A percentile compares a stretch with the other conserved stretches of the same genome.
These are phyloP conservation scores for Solanum neorickii DNA, from an alignment of 257 asterid species.

Conservation along the genomic window DNA sequence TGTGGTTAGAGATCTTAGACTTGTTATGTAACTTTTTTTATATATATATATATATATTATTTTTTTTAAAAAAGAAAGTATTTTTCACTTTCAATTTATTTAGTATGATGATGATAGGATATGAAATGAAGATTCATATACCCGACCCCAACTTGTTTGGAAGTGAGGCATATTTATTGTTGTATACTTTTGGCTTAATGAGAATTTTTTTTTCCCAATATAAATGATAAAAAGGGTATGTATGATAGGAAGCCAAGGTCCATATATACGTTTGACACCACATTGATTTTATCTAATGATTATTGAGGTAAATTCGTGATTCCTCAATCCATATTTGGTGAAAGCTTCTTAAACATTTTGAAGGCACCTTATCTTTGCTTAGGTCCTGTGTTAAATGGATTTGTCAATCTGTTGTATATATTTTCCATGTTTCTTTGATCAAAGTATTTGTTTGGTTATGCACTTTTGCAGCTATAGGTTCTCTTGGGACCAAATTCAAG, in stretches of 20 bases:
- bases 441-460: neutral
- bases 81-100: neutral
- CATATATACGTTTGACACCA: neutral
- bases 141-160: neutral
- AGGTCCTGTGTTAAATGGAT: neutral
- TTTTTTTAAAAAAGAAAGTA: neutral
- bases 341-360: neutral
- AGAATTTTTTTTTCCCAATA: neutral
- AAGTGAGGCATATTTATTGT: neutral
- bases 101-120: neutral
- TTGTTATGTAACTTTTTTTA: neutral
- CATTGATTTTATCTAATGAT: neutral
- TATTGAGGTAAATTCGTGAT: neutral
- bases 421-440: neutral
- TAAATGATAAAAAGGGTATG: neutral
- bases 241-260: neutral
- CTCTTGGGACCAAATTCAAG: constrained; percentile 88
- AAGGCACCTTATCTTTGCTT: neutral
- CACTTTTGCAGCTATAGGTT: constrained; percentile 55
- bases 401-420: neutral
- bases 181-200: neutral
- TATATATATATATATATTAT: neutral
- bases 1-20: neutral
- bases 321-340: neutral
- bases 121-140: neutral